phyloP scores from a whole-genome alignment of 208 protist species.

The Leishmania lainsoni region DNA sequence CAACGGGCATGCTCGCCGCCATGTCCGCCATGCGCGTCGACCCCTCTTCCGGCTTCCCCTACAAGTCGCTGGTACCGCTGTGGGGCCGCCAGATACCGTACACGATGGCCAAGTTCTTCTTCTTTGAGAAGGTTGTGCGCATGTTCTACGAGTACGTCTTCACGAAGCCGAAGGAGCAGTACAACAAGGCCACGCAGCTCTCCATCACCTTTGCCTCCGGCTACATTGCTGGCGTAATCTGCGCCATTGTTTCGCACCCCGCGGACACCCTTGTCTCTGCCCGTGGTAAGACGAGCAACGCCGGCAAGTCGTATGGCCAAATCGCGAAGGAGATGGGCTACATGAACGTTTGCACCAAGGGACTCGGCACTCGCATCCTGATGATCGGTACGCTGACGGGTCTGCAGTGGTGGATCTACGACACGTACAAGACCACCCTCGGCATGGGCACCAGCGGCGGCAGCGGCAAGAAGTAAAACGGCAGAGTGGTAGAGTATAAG shows the following conservation, averaged over 20 bases:
- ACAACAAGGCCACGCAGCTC: constrained; percentile 89
- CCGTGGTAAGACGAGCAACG: constrained; percentile 88
- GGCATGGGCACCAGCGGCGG: constrained; percentile 64
- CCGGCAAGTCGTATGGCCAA: constrained; percentile 73
- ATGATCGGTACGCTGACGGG: constrained; percentile 98
- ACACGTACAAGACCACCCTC: constrained; percentile 65
- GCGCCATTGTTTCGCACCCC: constrained; percentile 96
- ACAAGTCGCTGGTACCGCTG: constrained; percentile 88
- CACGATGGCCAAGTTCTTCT: constrained; percentile 96
- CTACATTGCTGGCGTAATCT: constrained; percentile 95
- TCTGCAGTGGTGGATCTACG: constrained; percentile 96
- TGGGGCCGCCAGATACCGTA: constrained; percentile 96
- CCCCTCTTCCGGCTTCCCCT: constrained; percentile 83
- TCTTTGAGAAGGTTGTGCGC: constrained; percentile 89
- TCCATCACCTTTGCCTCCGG: constrained; percentile 93
- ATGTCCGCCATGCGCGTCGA: constrained; percentile 73
- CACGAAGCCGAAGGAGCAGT: constrained; percentile 81
- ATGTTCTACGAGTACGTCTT: constrained; percentile 91
- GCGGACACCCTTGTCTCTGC: constrained; percentile 95
- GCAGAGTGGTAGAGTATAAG: too few relatives aligned
- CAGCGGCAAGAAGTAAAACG: constrained; percentile 25
- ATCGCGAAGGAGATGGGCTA: constrained; percentile 89
- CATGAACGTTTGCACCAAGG: constrained; percentile 84
- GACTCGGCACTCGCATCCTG: constrained; percentile 94
- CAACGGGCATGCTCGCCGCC: constrained; percentile 69